A percentile compares a stretch with the other conserved stretches of the same genome.
These are phyloP conservation scores for Aspergillus candidus DNA, from an alignment of 2,329 filamentous ascomycete genomes.

Conservation along the genomic window DNA sequence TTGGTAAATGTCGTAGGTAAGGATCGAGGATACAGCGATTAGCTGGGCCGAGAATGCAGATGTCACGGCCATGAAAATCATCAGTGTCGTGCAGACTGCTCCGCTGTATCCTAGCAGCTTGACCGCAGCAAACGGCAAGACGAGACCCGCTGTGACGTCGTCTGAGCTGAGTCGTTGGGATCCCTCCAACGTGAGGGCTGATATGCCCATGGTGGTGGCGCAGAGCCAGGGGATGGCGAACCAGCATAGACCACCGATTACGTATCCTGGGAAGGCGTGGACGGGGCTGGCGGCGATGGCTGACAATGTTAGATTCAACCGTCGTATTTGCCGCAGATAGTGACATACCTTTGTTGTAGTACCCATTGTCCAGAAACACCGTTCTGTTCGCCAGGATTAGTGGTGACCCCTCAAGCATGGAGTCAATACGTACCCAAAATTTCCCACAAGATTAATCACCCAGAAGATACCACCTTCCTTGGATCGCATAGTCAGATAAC, in stretches of 20 bases:
- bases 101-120: constrained; percentile 76
- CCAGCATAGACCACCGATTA: constrained; percentile 80
- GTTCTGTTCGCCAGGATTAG: constrained; percentile 42
- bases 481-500: constrained; percentile 80
- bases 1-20: constrained; percentile 83
- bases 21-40: constrained; percentile 81
- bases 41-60: constrained; percentile 76
- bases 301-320: constrained; percentile 4
- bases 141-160: constrained; percentile 76
- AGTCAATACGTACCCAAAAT: constrained; percentile 24
- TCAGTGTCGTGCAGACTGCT: constrained; percentile 68
- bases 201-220: constrained; percentile 81
- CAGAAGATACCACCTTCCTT: constrained; percentile 82
- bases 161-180: constrained; percentile 65
- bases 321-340: too few species aligned
- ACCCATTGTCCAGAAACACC: constrained; percentile 78
- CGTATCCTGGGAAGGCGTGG: constrained; percentile 80
- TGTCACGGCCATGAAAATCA: constrained; percentile 88
- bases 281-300: constrained; percentile 83
- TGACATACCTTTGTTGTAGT: constrained; percentile 67
- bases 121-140: constrained; percentile 78
- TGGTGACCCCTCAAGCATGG: not conserved
- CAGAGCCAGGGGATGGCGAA: constrained; percentile 90
- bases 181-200: constrained; percentile 71
- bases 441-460: constrained; percentile 71